Evolutionary conservation across 1,284 basidiomycete species (phyloP), one percentile per base, ranked within the genome.

Genomic region (Cryptococcus jaspeensis): DNA sequence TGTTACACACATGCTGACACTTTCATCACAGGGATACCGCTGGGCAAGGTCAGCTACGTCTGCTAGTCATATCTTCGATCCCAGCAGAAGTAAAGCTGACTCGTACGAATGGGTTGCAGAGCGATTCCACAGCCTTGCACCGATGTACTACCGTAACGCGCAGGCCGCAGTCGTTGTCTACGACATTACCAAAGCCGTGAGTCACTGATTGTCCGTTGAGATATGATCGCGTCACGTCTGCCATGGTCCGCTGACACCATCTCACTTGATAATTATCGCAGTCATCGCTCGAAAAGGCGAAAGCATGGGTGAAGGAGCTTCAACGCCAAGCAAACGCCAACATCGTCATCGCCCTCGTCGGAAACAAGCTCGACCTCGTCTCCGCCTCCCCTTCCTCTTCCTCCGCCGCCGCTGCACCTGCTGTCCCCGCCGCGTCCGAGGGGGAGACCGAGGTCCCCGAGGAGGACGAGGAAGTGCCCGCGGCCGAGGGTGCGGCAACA

Each of bases 281-380:
- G 57, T 85, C 89, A 55, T 97, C 93, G 68, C 84, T 99, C 61
- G 96, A 99, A 78, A 99, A 99, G 79, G 95, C 95, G 59, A 99
- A 99, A 81, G 93, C 92, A 37, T 99, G 95, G 95, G 94, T 99
- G 63, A 99, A 98, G 81, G 95, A 99, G 80, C 84, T 99, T 25
- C 96, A 99, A 79, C 86, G 96, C 62, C 95, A 99, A 76, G 95
- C 96, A 39, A 98, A 96, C 78, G 94, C 95, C 38, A 98, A 97
- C 78, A 98, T 99, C 74, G 93, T 99, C 72, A 99, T 99, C 70
- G 93, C 93, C 9, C 86, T 97, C 48, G 90, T 90, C 12, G 93
- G 93, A 41, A 96, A 96, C 84, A 96, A 97, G 78, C 72, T 96
- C 66, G 94, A 98, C 79, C 84, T 98, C 60, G 92, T 96, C 37